These are phyloP conservation scores for Vigna radiata DNA, from an alignment of 306 rosid species.

Conservation along the genomic window DNA sequence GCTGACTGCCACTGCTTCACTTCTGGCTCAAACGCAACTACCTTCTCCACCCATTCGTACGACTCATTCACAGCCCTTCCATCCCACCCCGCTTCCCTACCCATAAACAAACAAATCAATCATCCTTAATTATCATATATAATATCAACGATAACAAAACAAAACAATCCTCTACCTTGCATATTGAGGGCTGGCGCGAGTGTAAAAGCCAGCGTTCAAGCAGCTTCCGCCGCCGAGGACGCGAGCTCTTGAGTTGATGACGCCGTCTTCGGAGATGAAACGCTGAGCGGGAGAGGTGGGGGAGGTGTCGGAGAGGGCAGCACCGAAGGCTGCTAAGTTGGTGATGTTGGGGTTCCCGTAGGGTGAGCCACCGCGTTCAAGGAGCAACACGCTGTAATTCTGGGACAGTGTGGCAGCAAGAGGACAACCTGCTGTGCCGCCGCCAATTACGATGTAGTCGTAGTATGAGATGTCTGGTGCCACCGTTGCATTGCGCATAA, in stretches of 20 bases:
- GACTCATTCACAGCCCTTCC: conserved; percentile 66
- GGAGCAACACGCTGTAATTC: conserved; percentile 68
- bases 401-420: conserved; percentile 80
- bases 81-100: conserved; percentile 71
- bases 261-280: conserved; percentile 83
- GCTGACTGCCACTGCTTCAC: conserved; percentile 71
- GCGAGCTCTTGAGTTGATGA: conserved; percentile 75
- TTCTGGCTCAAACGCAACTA: conserved; percentile 68
- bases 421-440: conserved; percentile 90
- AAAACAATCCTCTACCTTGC: conserved; percentile 44
- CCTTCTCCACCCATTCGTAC: conserved; percentile 74
- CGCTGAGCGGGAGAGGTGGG: conserved; percentile 80
- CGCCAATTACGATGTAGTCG: conserved; percentile 82
- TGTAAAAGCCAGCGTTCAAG: conserved; percentile 79
- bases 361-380: conserved; percentile 85
- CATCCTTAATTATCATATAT: too few relatives aligned
- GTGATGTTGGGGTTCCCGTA: conserved; percentile 76
- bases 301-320: conserved; percentile 64
- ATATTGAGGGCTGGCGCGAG: conserved; percentile 63
- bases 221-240: conserved; percentile 82
- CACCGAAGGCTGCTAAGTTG: conserved; percentile 65
- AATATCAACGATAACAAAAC: too few relatives aligned
- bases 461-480: conserved; percentile 62
- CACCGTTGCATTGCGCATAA: conserved; percentile 60
- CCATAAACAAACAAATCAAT: background rate